phyloP scores from a whole-genome alignment of 768 basidiomycete genomes.

The Suillus paluster region DNA sequence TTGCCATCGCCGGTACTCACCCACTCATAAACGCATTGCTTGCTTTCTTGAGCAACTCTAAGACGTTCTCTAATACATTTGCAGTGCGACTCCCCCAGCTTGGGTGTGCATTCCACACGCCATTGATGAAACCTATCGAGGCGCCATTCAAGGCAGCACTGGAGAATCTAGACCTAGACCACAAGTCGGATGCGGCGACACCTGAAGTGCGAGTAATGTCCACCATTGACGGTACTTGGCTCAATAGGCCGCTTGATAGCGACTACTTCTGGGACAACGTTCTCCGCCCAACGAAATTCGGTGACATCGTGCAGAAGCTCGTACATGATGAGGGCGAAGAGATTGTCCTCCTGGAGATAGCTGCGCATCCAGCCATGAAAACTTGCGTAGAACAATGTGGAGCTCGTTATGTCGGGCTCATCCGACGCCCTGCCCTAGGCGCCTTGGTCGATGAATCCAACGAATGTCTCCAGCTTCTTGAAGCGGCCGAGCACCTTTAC shows the following conservation, averaged over 20 bases:
- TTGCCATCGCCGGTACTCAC: conserved; percentile 37
- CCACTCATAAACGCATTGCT: conserved; percentile 38
- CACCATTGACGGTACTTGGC: conserved; percentile 38
- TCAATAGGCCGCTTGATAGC: conserved; percentile 27
- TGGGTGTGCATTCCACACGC: conserved; percentile 39
- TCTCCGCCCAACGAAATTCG: conserved; percentile 39
- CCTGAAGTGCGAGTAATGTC: conserved; percentile 37
- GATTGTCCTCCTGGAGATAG: conserved; percentile 35
- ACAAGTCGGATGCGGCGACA: not conserved
- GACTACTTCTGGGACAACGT: conserved; percentile 43
- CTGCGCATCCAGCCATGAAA: conserved; percentile 40
- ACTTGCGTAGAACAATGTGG: conserved; percentile 39
- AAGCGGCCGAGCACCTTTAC: not conserved
- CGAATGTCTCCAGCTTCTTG: not conserved
- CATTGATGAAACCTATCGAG: conserved; percentile 40
- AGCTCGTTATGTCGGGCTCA: conserved; percentile 31
- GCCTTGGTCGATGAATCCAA: not conserved
- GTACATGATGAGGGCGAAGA: conserved; percentile 33
- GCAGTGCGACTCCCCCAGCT: conserved; percentile 27
- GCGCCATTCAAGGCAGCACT: conserved; percentile 31
- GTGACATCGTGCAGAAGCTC: conserved; percentile 36
- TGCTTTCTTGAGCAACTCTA: conserved; percentile 27
- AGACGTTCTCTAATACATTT: conserved; percentile 33
- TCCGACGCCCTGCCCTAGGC: conserved; percentile 35
- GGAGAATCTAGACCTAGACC: not conserved